These are phyloP conservation scores for Mycena floridula DNA, from an alignment of 768 basidiomycete genomes.

Conservation along the genomic window DNA sequence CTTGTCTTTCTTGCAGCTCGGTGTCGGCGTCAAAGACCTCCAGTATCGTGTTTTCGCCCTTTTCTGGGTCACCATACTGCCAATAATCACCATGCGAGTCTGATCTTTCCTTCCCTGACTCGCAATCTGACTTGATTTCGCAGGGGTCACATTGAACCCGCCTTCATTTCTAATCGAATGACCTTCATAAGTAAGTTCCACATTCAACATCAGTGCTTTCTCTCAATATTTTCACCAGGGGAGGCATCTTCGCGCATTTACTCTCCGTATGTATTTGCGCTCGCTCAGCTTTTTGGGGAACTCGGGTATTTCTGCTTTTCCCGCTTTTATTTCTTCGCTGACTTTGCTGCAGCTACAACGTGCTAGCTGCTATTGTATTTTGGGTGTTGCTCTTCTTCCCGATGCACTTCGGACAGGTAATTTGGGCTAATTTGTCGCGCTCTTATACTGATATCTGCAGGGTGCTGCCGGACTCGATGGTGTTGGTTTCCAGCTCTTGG, in stretches of 20 bases:
- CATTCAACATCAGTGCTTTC: no score
- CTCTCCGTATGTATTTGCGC: conserved; percentile 78
- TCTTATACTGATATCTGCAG: no score
- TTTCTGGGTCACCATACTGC: conserved; percentile 63
- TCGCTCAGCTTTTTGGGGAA: conserved; percentile 77
- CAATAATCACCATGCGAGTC: conserved; percentile 73
- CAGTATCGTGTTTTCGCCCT: conserved; percentile 79
- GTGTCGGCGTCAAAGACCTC: conserved; percentile 55
- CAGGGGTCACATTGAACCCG: conserved; percentile 77
- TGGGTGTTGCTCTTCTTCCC: no score
- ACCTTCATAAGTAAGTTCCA: conserved; percentile 30
- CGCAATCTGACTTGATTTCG: no score
- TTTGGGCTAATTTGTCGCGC: no score
- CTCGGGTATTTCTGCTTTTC: no score
- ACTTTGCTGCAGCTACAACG: no score
- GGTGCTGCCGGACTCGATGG: conserved; percentile 54
- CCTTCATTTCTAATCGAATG: conserved; percentile 70
- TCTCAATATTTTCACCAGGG: not conserved
- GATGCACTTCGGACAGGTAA: no score
- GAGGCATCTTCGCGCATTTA: conserved; percentile 85
- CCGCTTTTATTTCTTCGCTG: no score
- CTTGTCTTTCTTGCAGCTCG: conserved; percentile 74
- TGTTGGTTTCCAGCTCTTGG: conserved; percentile 66
- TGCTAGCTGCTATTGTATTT: no score
- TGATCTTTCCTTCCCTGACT: no score